Conservation (phyloP, 2,329 filamentous ascomycete genomes). For the Pseudonectria buxi region DNA sequence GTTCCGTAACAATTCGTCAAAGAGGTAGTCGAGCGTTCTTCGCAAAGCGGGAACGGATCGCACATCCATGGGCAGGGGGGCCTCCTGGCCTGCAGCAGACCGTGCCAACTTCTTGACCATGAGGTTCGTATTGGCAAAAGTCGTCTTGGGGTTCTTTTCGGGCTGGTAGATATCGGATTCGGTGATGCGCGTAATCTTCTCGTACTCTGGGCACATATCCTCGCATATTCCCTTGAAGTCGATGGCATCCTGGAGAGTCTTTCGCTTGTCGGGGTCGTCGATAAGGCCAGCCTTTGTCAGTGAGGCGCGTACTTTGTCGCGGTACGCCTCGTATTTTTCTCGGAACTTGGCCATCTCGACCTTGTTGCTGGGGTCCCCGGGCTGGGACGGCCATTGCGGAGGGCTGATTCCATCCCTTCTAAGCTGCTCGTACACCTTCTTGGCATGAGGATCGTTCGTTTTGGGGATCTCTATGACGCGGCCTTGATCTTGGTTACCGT, state of each 20-base stretch:
- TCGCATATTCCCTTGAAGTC: slow-evolving; percentile 63
- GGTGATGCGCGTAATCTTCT: slow-evolving; percentile 56
- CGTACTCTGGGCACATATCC: slow-evolving; percentile 63
- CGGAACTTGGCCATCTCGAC: slow-evolving; percentile 48
- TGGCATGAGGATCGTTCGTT: slow-evolving; percentile 36
- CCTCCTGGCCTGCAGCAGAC: slow-evolving; percentile 62
- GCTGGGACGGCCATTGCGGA: slow-evolving; percentile 49
- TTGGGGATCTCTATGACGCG: slow-evolving; percentile 13
- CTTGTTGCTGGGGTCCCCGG: slow-evolving; percentile 45
- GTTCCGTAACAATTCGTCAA: slow-evolving; percentile 50
- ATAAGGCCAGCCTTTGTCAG: slow-evolving; percentile 54
- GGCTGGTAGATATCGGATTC: slow-evolving; percentile 51
- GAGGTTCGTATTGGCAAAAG: slow-evolving; percentile 40
- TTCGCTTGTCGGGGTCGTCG: slow-evolving; percentile 58
- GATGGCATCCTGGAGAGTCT: slow-evolving; percentile 56
- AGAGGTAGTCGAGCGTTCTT: slow-evolving; percentile 56
- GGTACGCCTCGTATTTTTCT: slow-evolving; percentile 50
- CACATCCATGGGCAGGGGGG: slow-evolving; percentile 61
- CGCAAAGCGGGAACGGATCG: slow-evolving; percentile 53
- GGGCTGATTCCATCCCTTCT: slow-evolving; percentile 47
- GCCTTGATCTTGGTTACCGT: too few relatives aligned
- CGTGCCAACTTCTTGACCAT: slow-evolving; percentile 64
- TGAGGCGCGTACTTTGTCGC: slow-evolving; percentile 48
- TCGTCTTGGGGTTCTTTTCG: slow-evolving; percentile 43
- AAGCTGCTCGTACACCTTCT: slow-evolving; percentile 45